A percentile compares a stretch with the other conserved stretches of the same genome.
Conservation (phyloP, 495 filamentous ascomycete genomes). For the Pseudomonodictys pantanalensis region DNA sequence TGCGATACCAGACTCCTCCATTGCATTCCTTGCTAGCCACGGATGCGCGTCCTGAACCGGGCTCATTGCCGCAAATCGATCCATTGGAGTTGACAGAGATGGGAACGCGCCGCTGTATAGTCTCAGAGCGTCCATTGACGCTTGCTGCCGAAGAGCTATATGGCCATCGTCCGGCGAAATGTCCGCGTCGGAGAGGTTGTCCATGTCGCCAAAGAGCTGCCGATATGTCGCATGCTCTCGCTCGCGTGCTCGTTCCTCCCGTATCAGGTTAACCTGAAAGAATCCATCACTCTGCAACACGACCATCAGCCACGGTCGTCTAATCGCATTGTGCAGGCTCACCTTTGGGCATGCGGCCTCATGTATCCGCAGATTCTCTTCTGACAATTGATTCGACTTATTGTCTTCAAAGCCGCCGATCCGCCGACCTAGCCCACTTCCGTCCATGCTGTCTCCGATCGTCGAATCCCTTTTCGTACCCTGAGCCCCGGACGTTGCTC, state of each 20-base stretch:
- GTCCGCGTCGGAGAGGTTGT: constrained; percentile 3
- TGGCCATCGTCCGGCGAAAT: neutral
- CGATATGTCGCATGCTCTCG: constrained; percentile 10
- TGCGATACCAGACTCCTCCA: constrained; percentile 8
- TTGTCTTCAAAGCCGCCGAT: too few relatives aligned
- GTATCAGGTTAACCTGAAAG: constrained; percentile 12
- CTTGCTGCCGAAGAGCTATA: constrained; percentile 1
- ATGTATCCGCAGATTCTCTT: constrained; percentile 19
- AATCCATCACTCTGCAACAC: constrained; percentile 8
- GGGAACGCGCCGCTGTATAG: constrained; percentile 18
- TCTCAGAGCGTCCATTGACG: constrained; percentile 14
- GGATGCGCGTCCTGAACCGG: constrained; percentile 23
- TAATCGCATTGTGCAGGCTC: neutral
- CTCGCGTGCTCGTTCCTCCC: constrained; percentile 4
- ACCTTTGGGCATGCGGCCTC: constrained; percentile 17
- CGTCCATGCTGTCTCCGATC: too few relatives aligned
- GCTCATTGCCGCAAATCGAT: constrained; percentile 15
- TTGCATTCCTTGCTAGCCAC: constrained; percentile 16
- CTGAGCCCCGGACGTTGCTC: too few relatives aligned
- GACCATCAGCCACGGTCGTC: too few relatives aligned
- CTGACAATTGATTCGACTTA: constrained; percentile 15
- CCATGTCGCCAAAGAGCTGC: constrained; percentile 3
- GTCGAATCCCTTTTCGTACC: too few relatives aligned
- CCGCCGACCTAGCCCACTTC: too few relatives aligned
- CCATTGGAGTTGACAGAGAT: constrained; percentile 18